These are phyloP conservation scores for Bombardia bombarda DNA, from an alignment of 495 filamentous ascomycete genomes.

Conservation along the genomic window DNA sequence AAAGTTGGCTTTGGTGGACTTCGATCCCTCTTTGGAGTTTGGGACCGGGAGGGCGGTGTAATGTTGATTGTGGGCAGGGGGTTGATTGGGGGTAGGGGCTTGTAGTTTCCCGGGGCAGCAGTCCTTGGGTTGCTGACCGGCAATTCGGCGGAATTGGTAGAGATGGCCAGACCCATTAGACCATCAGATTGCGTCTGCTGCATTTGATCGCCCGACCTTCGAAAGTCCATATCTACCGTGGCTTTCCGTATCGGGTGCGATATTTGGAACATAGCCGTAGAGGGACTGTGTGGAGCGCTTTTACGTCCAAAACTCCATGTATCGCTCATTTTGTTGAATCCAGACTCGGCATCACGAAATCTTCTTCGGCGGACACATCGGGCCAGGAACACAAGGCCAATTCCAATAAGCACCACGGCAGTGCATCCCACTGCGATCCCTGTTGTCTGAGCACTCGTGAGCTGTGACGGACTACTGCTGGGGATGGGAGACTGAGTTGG, in stretches of 20 bases:
- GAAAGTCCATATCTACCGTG: conserved; percentile 12
- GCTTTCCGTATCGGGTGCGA: conserved; percentile 25
- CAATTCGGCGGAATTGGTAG: neutral
- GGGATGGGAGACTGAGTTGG: conserved; percentile 4
- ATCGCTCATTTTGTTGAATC: conserved; percentile 29
- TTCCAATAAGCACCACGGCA: conserved; percentile 29
- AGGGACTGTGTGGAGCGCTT: conserved; percentile 2
- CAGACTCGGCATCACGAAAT: conserved; percentile 27
- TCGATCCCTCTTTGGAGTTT: conserved; percentile 9
- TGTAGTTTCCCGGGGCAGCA: no score
- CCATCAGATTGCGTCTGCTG: conserved; percentile 17
- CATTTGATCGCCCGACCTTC: neutral
- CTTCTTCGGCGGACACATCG: conserved; percentile 29
- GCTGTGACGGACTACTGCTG: conserved; percentile 6
- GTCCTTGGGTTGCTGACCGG: neutral
- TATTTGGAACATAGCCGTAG: conserved; percentile 17
- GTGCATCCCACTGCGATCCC: conserved; percentile 40
- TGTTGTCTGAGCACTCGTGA: conserved; percentile 32
- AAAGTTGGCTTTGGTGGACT: conserved; percentile 24
- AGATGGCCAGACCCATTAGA: conserved; percentile 32
- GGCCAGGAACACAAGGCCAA: conserved; percentile 33
- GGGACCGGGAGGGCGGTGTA: conserved; percentile 13
- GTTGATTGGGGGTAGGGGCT: neutral
- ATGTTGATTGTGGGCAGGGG: conserved; percentile 5
- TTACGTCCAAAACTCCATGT: conserved; percentile 17